A percentile compares a stretch with the other conserved stretches of the same genome.
These are phyloP conservation scores for Erodium trifolium DNA, from an alignment of 441 rosid species.

Conservation along the genomic window DNA sequence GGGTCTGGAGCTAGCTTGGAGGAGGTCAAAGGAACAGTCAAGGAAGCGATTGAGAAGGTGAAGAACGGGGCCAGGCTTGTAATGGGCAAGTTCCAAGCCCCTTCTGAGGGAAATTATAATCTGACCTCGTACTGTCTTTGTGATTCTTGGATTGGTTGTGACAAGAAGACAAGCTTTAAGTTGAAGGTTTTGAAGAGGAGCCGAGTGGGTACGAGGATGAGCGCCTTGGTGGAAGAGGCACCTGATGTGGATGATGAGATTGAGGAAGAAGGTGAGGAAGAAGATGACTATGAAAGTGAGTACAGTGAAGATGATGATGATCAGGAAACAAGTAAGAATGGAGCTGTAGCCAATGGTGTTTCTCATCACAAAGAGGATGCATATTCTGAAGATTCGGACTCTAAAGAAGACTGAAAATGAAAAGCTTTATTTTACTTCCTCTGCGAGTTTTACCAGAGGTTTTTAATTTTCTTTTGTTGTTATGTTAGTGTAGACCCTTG, in stretches of 20 bases:
- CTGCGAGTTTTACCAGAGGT: neutral
- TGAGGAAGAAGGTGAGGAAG: slow-evolving; percentile 6
- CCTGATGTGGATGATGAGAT: neutral
- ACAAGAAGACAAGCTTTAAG: neutral
- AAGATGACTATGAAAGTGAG: slow-evolving; percentile 1
- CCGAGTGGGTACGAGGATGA: neutral
- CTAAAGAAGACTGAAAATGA: neutral
- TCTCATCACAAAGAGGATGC: neutral
- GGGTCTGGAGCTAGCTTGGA: neutral
- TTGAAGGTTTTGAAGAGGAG: slow-evolving; percentile 4
- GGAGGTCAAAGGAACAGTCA: neutral
- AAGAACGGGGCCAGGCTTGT: slow-evolving; percentile 4
- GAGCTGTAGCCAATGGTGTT: neutral
- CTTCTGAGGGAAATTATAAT: neutral
- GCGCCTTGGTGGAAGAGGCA: neutral
- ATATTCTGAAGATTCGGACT: neutral
- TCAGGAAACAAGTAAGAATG: neutral
- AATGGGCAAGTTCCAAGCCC: slow-evolving; percentile 2
- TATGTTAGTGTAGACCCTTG: neutral
- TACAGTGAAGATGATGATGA: slow-evolving; percentile 5
- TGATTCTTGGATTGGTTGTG: slow-evolving; percentile 3
- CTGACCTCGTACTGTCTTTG: slow-evolving; percentile 4
- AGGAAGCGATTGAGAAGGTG: slow-evolving; percentile 6
- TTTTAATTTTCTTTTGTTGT: neutral
- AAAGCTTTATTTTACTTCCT: neutral